Conservation (phyloP, 306 rosid species). For the Cercis canadensis region DNA sequence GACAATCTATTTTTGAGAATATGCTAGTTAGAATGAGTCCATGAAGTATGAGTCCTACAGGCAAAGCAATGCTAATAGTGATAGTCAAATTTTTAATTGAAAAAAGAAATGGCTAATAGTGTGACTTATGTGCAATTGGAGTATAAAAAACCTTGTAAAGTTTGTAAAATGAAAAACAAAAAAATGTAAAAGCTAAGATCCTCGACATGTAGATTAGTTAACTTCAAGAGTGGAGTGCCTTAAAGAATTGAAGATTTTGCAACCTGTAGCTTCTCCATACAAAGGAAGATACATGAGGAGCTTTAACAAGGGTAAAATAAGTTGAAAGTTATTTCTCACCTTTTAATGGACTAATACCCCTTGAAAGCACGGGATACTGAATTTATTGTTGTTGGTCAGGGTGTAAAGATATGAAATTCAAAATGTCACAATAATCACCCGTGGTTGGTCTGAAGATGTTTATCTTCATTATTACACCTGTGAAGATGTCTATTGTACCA, state of each 20-base stretch:
- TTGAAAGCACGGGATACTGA: neutral
- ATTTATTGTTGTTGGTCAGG: too few species aligned
- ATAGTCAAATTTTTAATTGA: too few species aligned
- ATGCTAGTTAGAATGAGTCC: neutral
- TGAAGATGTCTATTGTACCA: conserved; percentile 8
- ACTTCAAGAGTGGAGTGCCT: neutral
- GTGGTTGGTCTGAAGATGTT: conserved; percentile 13
- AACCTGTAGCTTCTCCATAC: neutral
- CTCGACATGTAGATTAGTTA: neutral
- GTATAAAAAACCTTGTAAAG: conserved; percentile 1
- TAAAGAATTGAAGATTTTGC: neutral
- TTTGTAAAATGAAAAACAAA: conserved; percentile 8
- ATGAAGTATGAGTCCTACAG: neutral
- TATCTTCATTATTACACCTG: too few species aligned
- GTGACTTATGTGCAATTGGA: conserved; percentile 18
- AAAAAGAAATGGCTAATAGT: neutral
- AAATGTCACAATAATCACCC: neutral
- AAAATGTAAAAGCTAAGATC: neutral
- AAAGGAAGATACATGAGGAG: neutral
- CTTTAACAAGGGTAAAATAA: neutral
- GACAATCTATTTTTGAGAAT: neutral
- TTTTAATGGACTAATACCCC: conserved; percentile 14
- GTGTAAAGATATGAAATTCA: too few species aligned
- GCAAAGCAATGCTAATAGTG: too few species aligned
- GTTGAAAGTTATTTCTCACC: neutral